Evolutionary conservation across 345 rosid species (phyloP), one percentile per base, ranked within the genome.

Genomic region (Eucalyptus virginea): DNA sequence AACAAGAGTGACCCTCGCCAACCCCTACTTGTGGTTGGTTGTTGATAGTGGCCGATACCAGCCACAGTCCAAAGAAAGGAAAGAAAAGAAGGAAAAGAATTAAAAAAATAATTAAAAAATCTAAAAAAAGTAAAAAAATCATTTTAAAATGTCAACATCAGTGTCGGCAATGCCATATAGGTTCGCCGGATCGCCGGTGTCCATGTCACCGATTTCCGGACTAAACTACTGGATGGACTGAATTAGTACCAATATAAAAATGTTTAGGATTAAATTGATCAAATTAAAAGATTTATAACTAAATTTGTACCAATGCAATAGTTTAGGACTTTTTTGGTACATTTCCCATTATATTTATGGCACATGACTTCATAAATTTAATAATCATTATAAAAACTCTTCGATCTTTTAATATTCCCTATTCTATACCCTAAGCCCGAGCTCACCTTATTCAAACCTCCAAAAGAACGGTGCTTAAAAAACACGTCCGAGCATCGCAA

Each of bases 21-120:
- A 21, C 58, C 26, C 56, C 11, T 52, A 52, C 58, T 0, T 52
- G 0, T 52, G 58, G 11, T 11, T 1, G 1, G 2, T 21, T 52
- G 58, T 9, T 8, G 1, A 52, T 0, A 0, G 0, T 52, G 58
- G 58, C 4, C 2, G 1, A 0, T 21, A 52, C 11, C 2, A 21
- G 1, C 58, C 58, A 52, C 11, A 21, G 1, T 19, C 58, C 26
- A 21, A 52, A 52, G 58, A 52, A 52, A 19, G 5, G 26, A 52
- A 52, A 52, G 9, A 19, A 52, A 52, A 8, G 9, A 52, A 19
- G 5, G 58, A 19, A 52, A 52, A 52, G 2, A 52, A 52, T 19
- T 51, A 7, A 52, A 52, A 52, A 52, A 52, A 2, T 52, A 52
- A 52, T 52, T 52, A 19, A 52, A 52, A 52, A 3, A 19, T 52